Evolutionary conservation across 306 rosid species (phyloP), one percentile per base, ranked within the genome.

Genomic region (Herpetospermum pedunculosum): DNA sequence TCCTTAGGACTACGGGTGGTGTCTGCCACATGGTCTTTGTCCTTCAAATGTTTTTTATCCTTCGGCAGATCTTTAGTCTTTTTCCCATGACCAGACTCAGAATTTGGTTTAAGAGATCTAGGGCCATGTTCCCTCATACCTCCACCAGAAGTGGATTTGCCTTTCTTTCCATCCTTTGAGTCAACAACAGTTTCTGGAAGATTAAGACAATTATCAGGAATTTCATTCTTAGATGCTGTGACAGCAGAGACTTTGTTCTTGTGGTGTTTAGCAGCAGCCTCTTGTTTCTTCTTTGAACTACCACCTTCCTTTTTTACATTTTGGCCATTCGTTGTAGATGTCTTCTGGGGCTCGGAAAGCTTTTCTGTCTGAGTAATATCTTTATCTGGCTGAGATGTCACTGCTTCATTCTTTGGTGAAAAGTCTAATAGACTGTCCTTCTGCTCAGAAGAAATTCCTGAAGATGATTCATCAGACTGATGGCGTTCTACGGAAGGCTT

Each of bases 221-320:
- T 78, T 30, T 72, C 82, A 16, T 25, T 87, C 86, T 85, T 93
- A 67, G 79, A 64, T 64, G 55, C 52, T 75, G 77, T 47, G 65
- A 74, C 80, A 77, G 78, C 34, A 78, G 81, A 75, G 53, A 70
- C 81, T 67, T 83, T 83, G 32, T 60, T 78, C 80, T 81, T 84
- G 50, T 70, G 82, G 72, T 46, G 81, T 77, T 79, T 87, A 75
- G 81, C 77, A 12, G 80, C 77, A 79, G 63, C 87, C 63, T 78
- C 95, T 70, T 53, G 74, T 83, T 70, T 85, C 65, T 77, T 90
- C 80, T 79, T 84, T 35, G 79, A 75, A 72, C 77, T 84, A 83
- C 84, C 73, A 75, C 77, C 86, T 73, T 64, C 80, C 83, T 85
- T 87, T 71, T 79, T 83, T 26, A 76, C 77, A 81, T 83, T 88